Conservation (phyloP, 2,329 filamentous ascomycete genomes). For the Penicillium concentricum region DNA sequence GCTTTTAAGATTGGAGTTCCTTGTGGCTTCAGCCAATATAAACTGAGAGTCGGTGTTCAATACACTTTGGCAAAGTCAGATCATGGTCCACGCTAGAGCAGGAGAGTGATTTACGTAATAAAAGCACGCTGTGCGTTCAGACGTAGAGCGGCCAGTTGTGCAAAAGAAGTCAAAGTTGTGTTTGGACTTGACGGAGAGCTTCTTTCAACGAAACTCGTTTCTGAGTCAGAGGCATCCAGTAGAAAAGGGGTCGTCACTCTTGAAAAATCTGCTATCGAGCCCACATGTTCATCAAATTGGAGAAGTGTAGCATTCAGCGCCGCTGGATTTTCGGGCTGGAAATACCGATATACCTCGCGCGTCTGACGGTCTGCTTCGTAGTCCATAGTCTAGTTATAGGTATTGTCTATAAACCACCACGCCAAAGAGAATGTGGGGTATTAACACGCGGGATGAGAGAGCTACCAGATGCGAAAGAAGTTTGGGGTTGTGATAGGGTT, state of each 20-base stretch:
- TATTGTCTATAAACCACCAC: background rate
- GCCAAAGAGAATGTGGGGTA: background rate
- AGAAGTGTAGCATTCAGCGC: constrained; percentile 4
- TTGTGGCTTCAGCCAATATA: constrained; percentile 17
- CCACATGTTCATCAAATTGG: background rate
- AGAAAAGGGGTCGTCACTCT: background rate
- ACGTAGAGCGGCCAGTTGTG: constrained; percentile 14
- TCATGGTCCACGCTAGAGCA: background rate
- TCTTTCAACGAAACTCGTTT: background rate
- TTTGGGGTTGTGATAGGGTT: background rate
- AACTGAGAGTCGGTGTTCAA: constrained; percentile 16
- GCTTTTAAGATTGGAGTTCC: constrained; percentile 5
- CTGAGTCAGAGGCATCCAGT: background rate
- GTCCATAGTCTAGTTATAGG: background rate
- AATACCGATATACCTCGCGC: constrained; percentile 20
- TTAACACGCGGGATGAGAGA: background rate
- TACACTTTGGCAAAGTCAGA: constrained; percentile 6
- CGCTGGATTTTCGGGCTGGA: constrained; percentile 12
- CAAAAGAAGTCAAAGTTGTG: constrained; percentile 17
- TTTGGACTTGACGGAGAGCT: constrained; percentile 8
- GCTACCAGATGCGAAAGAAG: background rate
- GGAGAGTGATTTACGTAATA: constrained; percentile 11
- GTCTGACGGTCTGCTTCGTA: constrained; percentile 13
- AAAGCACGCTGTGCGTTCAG: constrained; percentile 14
- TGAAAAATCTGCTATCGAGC: background rate